These are phyloP conservation scores for Termitomyces sp. DNA, from an alignment of 768 basidiomycete species.

Conservation along the genomic window DNA sequence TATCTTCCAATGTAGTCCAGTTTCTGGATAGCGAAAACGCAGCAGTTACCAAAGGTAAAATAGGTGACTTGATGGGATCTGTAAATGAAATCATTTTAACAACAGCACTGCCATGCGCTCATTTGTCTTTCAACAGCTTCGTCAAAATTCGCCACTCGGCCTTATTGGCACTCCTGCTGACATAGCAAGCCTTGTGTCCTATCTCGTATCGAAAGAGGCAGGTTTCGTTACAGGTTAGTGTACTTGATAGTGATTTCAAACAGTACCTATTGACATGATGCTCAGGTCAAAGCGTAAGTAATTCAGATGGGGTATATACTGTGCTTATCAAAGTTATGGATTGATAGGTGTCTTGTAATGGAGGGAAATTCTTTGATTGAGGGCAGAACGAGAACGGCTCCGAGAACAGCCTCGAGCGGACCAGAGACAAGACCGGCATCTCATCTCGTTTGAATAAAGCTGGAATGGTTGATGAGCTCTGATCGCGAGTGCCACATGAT, in stretches of 20 bases:
- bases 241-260: background rate
- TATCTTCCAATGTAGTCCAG: background rate
- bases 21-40: background rate
- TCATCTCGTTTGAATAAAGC: too few species aligned
- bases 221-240: slow-evolving; percentile 23
- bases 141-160: slow-evolving; percentile 5
- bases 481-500: too few species aligned
- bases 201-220: slow-evolving; percentile 27
- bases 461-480: too few species aligned
- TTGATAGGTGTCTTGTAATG: background rate
- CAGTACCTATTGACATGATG: background rate
- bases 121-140: slow-evolving; percentile 1
- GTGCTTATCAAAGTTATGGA: background rate
- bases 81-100: background rate
- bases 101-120: background rate
- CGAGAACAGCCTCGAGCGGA: too few species aligned
- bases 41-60: background rate
- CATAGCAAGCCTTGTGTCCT: slow-evolving; percentile 31
- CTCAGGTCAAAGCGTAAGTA: background rate
- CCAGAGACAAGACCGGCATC: too few species aligned
- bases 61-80: background rate
- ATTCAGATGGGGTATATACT: background rate
- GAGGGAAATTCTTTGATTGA: background rate
- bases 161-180: slow-evolving; percentile 21
- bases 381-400: background rate